These are phyloP conservation scores for Plasmodium malariae DNA, from an alignment of 169 alveolate genomes.

Conservation along the genomic window DNA sequence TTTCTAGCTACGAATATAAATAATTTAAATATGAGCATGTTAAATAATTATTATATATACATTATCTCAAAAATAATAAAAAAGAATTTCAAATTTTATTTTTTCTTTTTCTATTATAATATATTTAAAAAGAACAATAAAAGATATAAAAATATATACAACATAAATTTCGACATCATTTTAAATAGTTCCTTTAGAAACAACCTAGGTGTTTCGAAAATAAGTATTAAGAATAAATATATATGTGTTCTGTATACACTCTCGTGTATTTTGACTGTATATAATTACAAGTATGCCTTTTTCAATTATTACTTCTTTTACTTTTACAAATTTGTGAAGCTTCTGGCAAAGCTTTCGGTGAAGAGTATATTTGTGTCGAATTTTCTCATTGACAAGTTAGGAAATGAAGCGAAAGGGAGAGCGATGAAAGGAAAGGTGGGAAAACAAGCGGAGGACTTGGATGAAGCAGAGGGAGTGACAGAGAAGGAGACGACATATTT, in stretches of 20 bases:
- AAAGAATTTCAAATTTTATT: conserved; percentile 62
- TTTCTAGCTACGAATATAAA: conserved; percentile 55
- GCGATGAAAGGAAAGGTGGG: not conserved
- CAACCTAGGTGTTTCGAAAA: not conserved
- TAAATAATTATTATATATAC: conserved; percentile 38
- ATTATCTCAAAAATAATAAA: conserved; percentile 48
- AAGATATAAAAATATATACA: conserved; percentile 42
- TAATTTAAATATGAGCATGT: conserved; percentile 45
- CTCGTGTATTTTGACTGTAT: conserved; percentile 41
- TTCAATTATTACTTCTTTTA: conserved; percentile 54
- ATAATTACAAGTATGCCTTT: conserved; percentile 55
- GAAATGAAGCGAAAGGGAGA: not conserved
- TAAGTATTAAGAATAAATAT: conserved; percentile 48
- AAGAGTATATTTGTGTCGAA: conserved; percentile 5
- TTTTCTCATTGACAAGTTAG: conserved; percentile 7
- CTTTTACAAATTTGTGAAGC: conserved; percentile 47
- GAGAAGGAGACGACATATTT: not conserved
- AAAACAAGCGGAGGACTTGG: not conserved
- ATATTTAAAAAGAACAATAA: conserved; percentile 49
- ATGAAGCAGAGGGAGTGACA: not conserved
- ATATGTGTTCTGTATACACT: conserved; percentile 52
- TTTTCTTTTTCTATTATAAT: conserved; percentile 54
- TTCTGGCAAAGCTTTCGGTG: conserved; percentile 26
- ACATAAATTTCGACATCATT: conserved; percentile 13
- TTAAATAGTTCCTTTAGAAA: not conserved